phyloP scores from a whole-genome alignment of 2,329 filamentous ascomycete genomes.

The Phialemoniopsis sp. region DNA sequence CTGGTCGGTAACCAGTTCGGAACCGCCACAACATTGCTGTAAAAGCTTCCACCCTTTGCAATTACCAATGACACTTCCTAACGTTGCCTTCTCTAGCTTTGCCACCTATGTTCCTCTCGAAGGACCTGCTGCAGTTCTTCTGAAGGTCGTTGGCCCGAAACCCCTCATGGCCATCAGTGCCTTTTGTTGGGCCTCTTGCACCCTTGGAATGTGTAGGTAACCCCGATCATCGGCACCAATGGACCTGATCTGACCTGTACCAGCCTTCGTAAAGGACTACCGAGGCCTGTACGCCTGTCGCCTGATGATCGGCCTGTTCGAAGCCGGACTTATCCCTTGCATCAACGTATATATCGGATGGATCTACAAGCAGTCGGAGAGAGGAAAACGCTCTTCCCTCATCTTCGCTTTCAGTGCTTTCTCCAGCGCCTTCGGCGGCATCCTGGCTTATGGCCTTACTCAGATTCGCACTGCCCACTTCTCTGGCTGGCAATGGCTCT shows the following conservation, averaged over 20 bases:
- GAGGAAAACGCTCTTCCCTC: slow-evolving; percentile 25
- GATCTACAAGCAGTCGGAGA: slow-evolving; percentile 24
- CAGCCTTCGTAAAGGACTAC: slow-evolving; percentile 21
- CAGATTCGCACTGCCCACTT: slow-evolving; percentile 25
- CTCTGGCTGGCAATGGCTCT: slow-evolving; percentile 31
- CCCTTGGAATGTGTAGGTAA: too few species aligned
- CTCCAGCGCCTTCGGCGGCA: slow-evolving; percentile 34
- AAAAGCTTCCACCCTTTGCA: slow-evolving; percentile 8
- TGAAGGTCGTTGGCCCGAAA: slow-evolving; percentile 26
- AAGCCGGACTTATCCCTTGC: slow-evolving; percentile 32
- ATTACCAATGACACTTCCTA: not conserved
- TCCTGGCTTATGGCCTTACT: slow-evolving; percentile 35
- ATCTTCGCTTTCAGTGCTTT: slow-evolving; percentile 34
- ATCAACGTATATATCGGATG: slow-evolving; percentile 30
- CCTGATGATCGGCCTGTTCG: slow-evolving; percentile 15
- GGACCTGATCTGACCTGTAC: not conserved
- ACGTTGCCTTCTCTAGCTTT: slow-evolving; percentile 25
- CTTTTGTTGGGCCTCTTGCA: slow-evolving; percentile 12
- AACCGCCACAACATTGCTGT: slow-evolving; percentile 7
- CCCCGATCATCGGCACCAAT: too few species aligned
- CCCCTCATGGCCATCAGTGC: slow-evolving; percentile 17
- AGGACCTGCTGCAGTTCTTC: slow-evolving; percentile 21
- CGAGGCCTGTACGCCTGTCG: slow-evolving; percentile 16
- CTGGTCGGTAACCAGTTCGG: slow-evolving; percentile 10
- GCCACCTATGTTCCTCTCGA: slow-evolving; percentile 26